Base-by-base conservation (phyloP, 768 basidiomycete species). In the Nevesoporus exiguus region DNA sequence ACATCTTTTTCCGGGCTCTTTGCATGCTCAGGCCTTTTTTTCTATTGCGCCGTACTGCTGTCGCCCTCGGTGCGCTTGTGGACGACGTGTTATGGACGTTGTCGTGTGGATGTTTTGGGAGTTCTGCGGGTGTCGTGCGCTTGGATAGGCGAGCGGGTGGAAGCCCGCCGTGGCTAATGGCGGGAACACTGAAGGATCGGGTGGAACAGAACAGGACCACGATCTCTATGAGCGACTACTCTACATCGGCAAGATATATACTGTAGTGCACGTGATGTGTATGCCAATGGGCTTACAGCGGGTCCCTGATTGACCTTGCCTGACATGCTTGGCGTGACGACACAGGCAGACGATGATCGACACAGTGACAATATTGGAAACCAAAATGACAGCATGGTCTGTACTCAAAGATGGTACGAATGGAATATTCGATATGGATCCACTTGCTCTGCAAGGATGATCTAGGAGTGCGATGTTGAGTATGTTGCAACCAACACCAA, bases 381-480 rank as follows among this genome's bases (percentile, higher is more conserved):
- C n/a, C 7, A 30, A 39, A 30, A 44, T 36, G 31, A 25, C n/a
- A 37, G 17, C 62, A 66, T 66, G 27, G 3, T 7, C 15, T 22
- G 40, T 1, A 17, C 50, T 47, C 10, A 27, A 3, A 37, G 4
- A 40, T 41, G 7, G 24, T 2, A 47, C 46, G 6, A 47, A 21
- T 10, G 19, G 15, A 21, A 3, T 24, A 3, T 9, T 13, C 7
- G 10, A 27, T 7, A 22, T 37, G 21, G 2, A 22, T 52, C 10
- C 14, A 22, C 47, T 63, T 66, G 57, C 41, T 55, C 49, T 66
- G 40, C 65, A 61, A 55, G 49, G 27, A n/a, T 56, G 52, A 53
- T 34, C 46, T 22, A 41, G 30, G 9, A 9, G 22, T n/a, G 21
- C 7, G 40, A 39, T 39, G 39, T 21, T 39, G 7, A 22, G 2